Evolutionary conservation across 2,329 filamentous ascomycete species (phyloP), one percentile per base, ranked within the genome.

Genomic region (Knoxdaviesia capensis): DNA sequence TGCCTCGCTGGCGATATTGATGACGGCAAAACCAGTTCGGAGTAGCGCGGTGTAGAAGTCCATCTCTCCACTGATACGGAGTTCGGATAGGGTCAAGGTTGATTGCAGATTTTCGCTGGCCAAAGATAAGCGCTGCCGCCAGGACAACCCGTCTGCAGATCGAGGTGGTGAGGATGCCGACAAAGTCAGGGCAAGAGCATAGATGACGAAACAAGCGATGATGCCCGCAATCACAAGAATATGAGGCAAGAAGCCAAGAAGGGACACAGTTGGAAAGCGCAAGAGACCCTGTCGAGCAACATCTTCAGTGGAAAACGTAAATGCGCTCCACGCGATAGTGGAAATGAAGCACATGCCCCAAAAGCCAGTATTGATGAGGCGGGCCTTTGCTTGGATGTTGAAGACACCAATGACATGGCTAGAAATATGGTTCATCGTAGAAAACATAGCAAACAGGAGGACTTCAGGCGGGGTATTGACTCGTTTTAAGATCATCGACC

Each of bases 11-110:
- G 90, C 90, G 57, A 92, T 88, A 1, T 85, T 93, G 46, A 96
- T 74, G 8, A 88, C 77, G 7, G 77, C 78, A 53, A 94, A 94
- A 0, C 90, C 90, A 34, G 85, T 74, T 45, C 87, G 78, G 3
- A 96, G 67, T 5, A 96, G 65, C 0, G 85, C 82, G 0, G 86
- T 93, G 56, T 96, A 98, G 54, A 96, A 94, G 55, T 98, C 90
- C 66, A 96, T 92, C 43, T 85, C 77, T 64, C 81, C 77, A 37
- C 78, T 83, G 43, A 96, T 73, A 8, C 78, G 74, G 34, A 94
- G 74, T 35, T 80, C 78, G 1, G 81, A 80, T 28, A 94, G 68
- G 8, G 90, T 86, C 3, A 88, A 74, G 45, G 90, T 90, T 2
- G 87, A 87, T 58, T 94, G 87, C 68, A 96, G 80, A 50, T 96